These are phyloP conservation scores for Diaporthe velutina DNA, from an alignment of 2,329 filamentous ascomycete species.

Conservation along the genomic window DNA sequence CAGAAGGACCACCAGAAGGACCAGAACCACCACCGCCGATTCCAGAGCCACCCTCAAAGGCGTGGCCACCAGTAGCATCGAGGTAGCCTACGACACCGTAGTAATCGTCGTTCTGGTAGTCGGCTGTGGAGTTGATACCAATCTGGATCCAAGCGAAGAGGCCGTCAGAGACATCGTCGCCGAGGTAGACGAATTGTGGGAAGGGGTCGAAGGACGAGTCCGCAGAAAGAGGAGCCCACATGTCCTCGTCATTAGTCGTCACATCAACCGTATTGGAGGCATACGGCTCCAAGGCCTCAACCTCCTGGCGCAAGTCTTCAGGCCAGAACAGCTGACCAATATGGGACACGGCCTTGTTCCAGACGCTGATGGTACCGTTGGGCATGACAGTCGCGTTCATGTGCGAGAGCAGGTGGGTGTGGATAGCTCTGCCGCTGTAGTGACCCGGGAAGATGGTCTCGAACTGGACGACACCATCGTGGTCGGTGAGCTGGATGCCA, in stretches of 20 bases:
- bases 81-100: conserved; percentile 37
- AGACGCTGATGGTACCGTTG: conserved; percentile 47
- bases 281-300: conserved; percentile 48
- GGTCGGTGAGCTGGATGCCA: conserved; percentile 38
- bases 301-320: conserved; percentile 46
- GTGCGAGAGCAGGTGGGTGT: conserved; percentile 44
- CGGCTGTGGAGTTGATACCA: conserved; percentile 57
- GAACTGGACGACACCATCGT: conserved; percentile 37
- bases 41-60: conserved; percentile 19
- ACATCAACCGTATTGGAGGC: conserved; percentile 46
- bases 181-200: conserved; percentile 66
- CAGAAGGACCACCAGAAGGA: conserved; percentile 6
- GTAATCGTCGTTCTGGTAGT: conserved; percentile 40
- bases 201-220: conserved; percentile 57
- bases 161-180: conserved; percentile 60
- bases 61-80: conserved; percentile 37
- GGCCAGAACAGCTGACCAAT: conserved; percentile 51
- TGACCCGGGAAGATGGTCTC: conserved; percentile 41
- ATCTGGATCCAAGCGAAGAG: conserved; percentile 63
- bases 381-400: conserved; percentile 45
- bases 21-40: conserved; percentile 11
- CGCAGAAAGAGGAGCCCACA: conserved; percentile 42
- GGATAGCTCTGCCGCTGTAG: conserved; percentile 38
- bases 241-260: conserved; percentile 49
- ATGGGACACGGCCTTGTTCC: conserved; percentile 47